Evolutionary conservation across 2,329 filamentous ascomycete genomes (phyloP).

Genomic region (Aspergillus bombycis): DNA sequence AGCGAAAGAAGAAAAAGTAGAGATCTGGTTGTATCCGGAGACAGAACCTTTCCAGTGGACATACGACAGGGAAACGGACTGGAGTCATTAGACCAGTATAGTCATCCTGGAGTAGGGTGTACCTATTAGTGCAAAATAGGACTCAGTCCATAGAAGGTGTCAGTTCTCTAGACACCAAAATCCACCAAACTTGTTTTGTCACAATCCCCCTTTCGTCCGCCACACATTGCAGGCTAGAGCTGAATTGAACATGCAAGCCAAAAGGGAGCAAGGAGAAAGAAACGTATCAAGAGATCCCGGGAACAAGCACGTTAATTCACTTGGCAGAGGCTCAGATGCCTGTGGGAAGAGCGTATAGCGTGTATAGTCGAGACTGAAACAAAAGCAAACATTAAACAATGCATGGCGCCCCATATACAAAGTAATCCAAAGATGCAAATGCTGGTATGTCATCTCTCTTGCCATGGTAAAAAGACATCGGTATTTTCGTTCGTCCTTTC

Average conservation of each 20-base stretch:
- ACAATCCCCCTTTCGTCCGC: not conserved
- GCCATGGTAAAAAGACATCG: conserved; percentile 30
- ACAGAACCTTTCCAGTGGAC: not conserved
- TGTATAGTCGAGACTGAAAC: conserved; percentile 7
- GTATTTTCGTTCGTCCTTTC: conserved; percentile 39
- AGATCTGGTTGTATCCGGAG: conserved; percentile 10
- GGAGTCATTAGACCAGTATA: not conserved
- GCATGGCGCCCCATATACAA: conserved; percentile 13
- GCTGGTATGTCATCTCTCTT: conserved; percentile 42
- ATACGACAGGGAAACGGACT: not conserved
- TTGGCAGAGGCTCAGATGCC: not conserved
- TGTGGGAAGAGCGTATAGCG: conserved; percentile 3
- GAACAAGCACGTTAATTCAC: conserved; percentile 8
- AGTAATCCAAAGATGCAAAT: conserved; percentile 37
- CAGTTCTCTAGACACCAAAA: not conserved
- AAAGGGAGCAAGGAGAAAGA: not conserved
- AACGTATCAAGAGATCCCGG: not conserved
- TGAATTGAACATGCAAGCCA: conserved; percentile 5
- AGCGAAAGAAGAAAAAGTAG: conserved; percentile 5
- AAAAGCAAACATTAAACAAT: conserved; percentile 13
- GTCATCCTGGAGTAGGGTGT: not conserved
- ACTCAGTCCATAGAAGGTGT: not conserved
- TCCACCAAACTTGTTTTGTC: conserved; percentile 3
- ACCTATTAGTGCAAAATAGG: not conserved
- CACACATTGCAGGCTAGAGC: not conserved